Base-by-base conservation (phyloP, 2,329 filamentous ascomycete species). In the Talaromyces atroroseus region DNA sequence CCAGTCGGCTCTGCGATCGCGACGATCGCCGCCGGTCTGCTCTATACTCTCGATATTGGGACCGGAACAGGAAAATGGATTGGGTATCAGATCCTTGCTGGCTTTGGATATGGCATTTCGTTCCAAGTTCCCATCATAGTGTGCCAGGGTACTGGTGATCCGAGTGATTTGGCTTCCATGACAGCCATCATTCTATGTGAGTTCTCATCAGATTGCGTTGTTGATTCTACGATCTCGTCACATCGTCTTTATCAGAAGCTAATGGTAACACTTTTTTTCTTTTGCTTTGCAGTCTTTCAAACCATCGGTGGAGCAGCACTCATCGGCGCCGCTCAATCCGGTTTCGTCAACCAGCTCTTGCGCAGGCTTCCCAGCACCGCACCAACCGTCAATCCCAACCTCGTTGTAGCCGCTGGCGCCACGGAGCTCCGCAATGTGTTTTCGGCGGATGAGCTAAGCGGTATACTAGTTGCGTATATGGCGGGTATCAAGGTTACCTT, bases 11-110 rank as follows among this genome's bases (percentile, higher is more conserved):
- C 32, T 29, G 29, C 16, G 5, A n/a, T 55, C 4, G 34, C 29
- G 12, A 49, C 45, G n/a, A 29, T 49, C 6, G 21, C 61, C 7
- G 47, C 58, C 16, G 70, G 68, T 12, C 59, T 73, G 7, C 50
- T 71, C 48, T 69, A 66, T 58, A 71, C 68, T 1, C 60, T 72
- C 23, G 61, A 68, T 16, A 61, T 68, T 36, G 51, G 56, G 29
- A 64, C 62, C 10, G 29, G 34, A n/a, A 32, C 55, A 38, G 38
- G 56, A 12, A 57, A 60, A 44, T 67, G 64, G 63, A 62, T 66
- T 53, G 63, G 60, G 7, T 66, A 63, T 47, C 64, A 67, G 57
- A 49, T 63, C n/a, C 5, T 66, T 2, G 59, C 54, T 40, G 63
- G 64, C 7, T 24, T 62, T n/a, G 62, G 63, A 11, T 21, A 56